Percentiles rank a stretch among this genome's conserved stretches.
These are phyloP conservation scores for Discostella pseudostelligera DNA, from an alignment of 108 stramenopile species.

Conservation along the genomic window DNA sequence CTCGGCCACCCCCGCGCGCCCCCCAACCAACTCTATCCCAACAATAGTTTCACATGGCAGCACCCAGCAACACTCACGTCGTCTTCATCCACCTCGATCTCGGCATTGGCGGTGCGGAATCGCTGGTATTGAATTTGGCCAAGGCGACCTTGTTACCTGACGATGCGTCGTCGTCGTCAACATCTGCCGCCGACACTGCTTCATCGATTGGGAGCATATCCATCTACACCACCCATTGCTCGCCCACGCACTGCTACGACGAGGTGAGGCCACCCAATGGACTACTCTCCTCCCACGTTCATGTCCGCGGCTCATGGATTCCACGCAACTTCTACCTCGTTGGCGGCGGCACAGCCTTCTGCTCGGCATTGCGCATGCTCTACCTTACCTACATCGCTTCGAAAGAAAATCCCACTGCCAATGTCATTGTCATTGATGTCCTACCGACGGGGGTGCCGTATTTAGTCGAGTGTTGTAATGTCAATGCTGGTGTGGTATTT, in stretches of 20 bases:
- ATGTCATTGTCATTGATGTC: conserved; percentile 85
- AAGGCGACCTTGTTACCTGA: conserved; percentile 45
- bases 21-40: too few relatives aligned
- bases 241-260: conserved; percentile 88
- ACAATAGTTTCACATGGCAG: too few relatives aligned
- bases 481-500: conserved; percentile 73
- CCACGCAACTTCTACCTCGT: conserved; percentile 53
- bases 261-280: conserved; percentile 76
- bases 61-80: conserved; percentile 26
- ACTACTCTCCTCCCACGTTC: conserved; percentile 44
- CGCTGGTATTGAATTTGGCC: conserved; percentile 77
- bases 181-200: not conserved
- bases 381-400: conserved; percentile 56
- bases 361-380: conserved; percentile 67
- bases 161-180: not conserved
- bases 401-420: conserved; percentile 50
- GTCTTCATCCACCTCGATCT: conserved; percentile 86
- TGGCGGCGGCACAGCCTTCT: conserved; percentile 56
- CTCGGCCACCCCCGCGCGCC: too few relatives aligned
- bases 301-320: conserved; percentile 74
- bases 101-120: conserved; percentile 90
- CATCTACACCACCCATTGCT: conserved; percentile 95
- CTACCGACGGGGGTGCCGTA: conserved; percentile 87
- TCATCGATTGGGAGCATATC: conserved; percentile 48
- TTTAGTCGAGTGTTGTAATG: conserved; percentile 58